Percentiles rank a stretch among this genome's conserved stretches.
phyloP scores from a whole-genome alignment of 192 early-diverging fungal species.

The Pilaira anomala region DNA sequence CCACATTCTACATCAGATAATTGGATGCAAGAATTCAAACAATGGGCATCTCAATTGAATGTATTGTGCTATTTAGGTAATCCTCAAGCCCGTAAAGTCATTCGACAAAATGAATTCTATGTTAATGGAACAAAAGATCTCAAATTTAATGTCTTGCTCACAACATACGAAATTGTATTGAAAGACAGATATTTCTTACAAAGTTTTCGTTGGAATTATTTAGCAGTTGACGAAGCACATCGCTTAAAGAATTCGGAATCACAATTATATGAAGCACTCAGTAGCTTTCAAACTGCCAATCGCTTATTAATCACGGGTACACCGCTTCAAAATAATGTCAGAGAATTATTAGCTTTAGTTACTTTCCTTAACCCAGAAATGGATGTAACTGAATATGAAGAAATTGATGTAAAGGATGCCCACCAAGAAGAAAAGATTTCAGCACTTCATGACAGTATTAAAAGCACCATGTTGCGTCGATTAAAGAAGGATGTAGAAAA shows the following conservation, averaged over 20 bases:
- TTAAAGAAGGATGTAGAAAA: conserved; percentile 99
- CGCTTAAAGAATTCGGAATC: conserved; percentile 94
- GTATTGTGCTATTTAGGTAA: conserved; percentile 88
- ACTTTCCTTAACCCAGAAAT: conserved; percentile 92
- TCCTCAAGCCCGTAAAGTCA: conserved; percentile 71
- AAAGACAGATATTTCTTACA: conserved; percentile 84
- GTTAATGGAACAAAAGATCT: conserved; percentile 51
- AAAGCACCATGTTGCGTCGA: conserved; percentile 90
- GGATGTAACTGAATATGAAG: conserved; percentile 76
- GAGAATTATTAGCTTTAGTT: conserved; percentile 87
- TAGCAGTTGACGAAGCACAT: conserved; percentile 98
- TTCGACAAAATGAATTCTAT: conserved; percentile 96
- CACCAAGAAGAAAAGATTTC: conserved; percentile 81
- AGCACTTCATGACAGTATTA: conserved; percentile 77
- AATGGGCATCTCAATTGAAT: conserved; percentile 96
- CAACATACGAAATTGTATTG: conserved; percentile 92
- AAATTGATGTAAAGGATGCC: conserved; percentile 68
- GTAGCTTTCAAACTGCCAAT: conserved; percentile 83
- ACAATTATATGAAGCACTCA: conserved; percentile 89
- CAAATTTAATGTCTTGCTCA: conserved; percentile 91
- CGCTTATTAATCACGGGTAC: conserved; percentile 97
- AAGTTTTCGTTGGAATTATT: conserved; percentile 84
- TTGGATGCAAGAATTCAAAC: conserved; percentile 94
- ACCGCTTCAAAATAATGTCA: conserved; percentile 95
- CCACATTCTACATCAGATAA: conserved; percentile 92